Evolutionary conservation across 345 rosid species (phyloP), one percentile per base, ranked within the genome.

Genomic region (Luvunga scandens): DNA sequence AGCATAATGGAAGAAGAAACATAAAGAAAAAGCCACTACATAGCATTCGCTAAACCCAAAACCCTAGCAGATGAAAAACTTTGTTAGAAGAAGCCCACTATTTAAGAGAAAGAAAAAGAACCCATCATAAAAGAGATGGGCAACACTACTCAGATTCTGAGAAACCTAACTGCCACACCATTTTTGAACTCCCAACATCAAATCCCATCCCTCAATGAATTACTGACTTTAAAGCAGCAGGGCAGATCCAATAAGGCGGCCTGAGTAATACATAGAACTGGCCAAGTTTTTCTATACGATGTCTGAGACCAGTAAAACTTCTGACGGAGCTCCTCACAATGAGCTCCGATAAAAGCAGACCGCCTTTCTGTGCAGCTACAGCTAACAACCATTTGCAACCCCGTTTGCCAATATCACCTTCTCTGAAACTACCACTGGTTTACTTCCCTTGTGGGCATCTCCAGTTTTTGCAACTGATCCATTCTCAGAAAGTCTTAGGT

Each of bases 381-480:
- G 66, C 80, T 87, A 89, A 86, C 75, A 84, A 78, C 88, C 85
- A 81, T 81, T 83, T 62, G 83, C 82, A 66, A 82, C 76, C n/a
- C 80, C 80, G 62, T 83, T 83, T 2, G 74, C 55, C 27, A 77
- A 69, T 30, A 61, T 55, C 36, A 7, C 68, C 45, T 77, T 83
- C 24, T 76, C 83, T 7, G 85, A 78, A 48, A 62, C 83, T 21
- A 63, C 81, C n/a, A 28, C 85, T 70, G 82, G 82, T 50, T 80
- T 82, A 16, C 39, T 62, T 39, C 56, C 70, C 78, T 50, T 83
- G 16, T 16, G 33, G 76, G 73, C 33, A 79, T 77, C 81, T 0
- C 65, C 72, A 69, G 78, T 60, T 82, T 76, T 73, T 12, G 75
- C 72, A 69, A 73, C 80, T 64, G 81, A 77, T 57, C 81, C 87